Percentiles rank a stretch among this genome's conserved stretches.
phyloP scores from a whole-genome alignment of 2,329 filamentous ascomycete genomes.

The Hymenoscyphus albidus region DNA sequence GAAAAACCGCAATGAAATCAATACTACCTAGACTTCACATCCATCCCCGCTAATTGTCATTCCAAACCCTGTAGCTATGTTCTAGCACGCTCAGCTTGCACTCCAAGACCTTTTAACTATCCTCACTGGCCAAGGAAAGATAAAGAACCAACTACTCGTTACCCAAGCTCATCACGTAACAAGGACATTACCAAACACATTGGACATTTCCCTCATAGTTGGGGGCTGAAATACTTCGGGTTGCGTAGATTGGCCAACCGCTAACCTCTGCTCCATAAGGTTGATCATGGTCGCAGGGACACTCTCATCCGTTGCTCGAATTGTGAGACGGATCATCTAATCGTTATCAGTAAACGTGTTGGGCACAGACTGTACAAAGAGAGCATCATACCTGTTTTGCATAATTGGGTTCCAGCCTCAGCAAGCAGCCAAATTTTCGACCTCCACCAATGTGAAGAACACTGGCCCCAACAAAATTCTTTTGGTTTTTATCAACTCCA shows the following conservation, averaged over 20 bases:
- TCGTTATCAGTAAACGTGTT: slow-evolving; percentile 22
- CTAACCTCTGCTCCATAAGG: slow-evolving; percentile 80
- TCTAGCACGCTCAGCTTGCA: background rate
- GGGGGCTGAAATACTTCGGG: slow-evolving; percentile 25
- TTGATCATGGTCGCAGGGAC: slow-evolving; percentile 78
- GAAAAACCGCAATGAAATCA: background rate
- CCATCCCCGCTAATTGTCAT: background rate
- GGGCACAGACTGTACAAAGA: background rate
- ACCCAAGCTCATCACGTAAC: slow-evolving; percentile 20
- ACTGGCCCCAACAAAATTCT: slow-evolving; percentile 90
- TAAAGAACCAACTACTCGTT: slow-evolving; percentile 2
- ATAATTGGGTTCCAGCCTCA: slow-evolving; percentile 94
- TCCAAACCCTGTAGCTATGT: background rate
- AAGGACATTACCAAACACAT: slow-evolving; percentile 34
- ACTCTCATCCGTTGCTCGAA: slow-evolving; percentile 87
- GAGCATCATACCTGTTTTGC: slow-evolving; percentile 69
- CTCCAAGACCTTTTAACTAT: slow-evolving; percentile 1
- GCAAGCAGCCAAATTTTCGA: slow-evolving; percentile 89
- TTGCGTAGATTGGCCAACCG: slow-evolving; percentile 42
- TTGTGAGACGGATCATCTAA: slow-evolving; percentile 92
- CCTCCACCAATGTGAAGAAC: slow-evolving; percentile 77
- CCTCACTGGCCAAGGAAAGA: background rate
- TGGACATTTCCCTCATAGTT: slow-evolving; percentile 32
- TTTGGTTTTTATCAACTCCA: slow-evolving; percentile 84
- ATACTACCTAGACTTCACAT: background rate